Base-by-base conservation (phyloP, 2,329 filamentous ascomycete species). In the Iodosphaeria phyllophila region DNA sequence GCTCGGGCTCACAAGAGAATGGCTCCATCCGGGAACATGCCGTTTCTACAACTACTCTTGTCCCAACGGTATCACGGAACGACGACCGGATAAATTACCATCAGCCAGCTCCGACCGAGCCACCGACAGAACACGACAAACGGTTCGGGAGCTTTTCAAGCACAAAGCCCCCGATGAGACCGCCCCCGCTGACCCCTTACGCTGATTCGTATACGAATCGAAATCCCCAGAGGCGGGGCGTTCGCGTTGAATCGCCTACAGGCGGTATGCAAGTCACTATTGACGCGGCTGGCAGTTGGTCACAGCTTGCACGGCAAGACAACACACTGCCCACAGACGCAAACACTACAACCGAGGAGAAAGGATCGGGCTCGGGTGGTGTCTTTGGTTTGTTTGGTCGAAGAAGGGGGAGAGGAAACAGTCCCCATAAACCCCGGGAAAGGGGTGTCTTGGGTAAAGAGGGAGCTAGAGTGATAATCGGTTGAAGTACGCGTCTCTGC, bases 381-480 rank as follows among this genome's bases (percentile, higher is more conserved):
- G 86, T 93, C 63, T 74, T 95, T 35, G 79, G 82, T 2, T 91
- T 98, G 47, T 58, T 95, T 31, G 79, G 68, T 35, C 64, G 84
- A 41, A 92, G 92, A 55, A 92, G 80, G 56, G 82, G 84, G 15
- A 64, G 84, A 33, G 82, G 83, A 28, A 73, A 83, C 48, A 93
- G 83, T 45, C 89, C 89, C 2, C n/a, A n/a, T n/a, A 93, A 92
- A 54, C 84, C 84, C 14, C 86, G 82, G 47, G 84, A 95, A 52
- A 68, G 82, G 28, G 89, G 89, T 30, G 84, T 98, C 6, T 46
- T 98, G 30, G 89, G 89, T 29, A 95, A 95, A 45, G 84, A 95
- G 47, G 89, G 89, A 10, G 84, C 89, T 8, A 64, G 89, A 44
- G 74, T 82, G 34, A 66, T 86, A 28, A 75, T 86, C 42, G 73